These are phyloP conservation scores for Paramecium caudatum DNA, from an alignment of 73 alveolate genomes.

Conservation along the genomic window DNA sequence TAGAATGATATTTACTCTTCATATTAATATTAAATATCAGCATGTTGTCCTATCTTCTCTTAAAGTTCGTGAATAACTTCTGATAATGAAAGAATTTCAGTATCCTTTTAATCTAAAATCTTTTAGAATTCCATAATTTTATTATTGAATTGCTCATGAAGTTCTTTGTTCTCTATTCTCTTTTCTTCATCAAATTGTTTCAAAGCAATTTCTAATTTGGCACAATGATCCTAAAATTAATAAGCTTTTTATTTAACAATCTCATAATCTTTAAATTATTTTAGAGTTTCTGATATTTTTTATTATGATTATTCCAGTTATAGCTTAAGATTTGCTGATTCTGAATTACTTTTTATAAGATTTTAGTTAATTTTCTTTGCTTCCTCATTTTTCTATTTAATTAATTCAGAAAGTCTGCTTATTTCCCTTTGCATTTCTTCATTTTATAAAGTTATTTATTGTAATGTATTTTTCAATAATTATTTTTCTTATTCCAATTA, in stretches of 20 bases:
- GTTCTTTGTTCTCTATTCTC: neutral
- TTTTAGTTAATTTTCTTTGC: neutral
- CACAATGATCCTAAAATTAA: conserved; percentile 15
- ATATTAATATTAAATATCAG: neutral
- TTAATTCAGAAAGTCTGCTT: conserved; percentile 3
- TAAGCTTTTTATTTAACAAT: neutral
- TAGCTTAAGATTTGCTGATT: too few species aligned
- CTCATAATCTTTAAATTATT: neutral
- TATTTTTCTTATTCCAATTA: neutral
- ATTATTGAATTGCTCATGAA: conserved; percentile 20
- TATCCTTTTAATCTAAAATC: neutral
- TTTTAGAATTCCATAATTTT: conserved; percentile 16
- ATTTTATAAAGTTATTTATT: neutral
- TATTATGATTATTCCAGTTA: neutral
- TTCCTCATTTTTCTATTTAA: neutral
- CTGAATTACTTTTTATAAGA: neutral
- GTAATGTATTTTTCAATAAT: neutral
- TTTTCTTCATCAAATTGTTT: conserved; percentile 24
- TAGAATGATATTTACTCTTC: neutral
- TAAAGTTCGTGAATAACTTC: neutral
- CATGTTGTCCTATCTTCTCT: neutral
- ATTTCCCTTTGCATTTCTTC: conserved; percentile 28
- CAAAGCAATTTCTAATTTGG: neutral
- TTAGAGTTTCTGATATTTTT: neutral
- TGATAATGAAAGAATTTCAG: neutral